Base-by-base conservation (phyloP, 106 monocot species). In the Gastrodia elata region DNA sequence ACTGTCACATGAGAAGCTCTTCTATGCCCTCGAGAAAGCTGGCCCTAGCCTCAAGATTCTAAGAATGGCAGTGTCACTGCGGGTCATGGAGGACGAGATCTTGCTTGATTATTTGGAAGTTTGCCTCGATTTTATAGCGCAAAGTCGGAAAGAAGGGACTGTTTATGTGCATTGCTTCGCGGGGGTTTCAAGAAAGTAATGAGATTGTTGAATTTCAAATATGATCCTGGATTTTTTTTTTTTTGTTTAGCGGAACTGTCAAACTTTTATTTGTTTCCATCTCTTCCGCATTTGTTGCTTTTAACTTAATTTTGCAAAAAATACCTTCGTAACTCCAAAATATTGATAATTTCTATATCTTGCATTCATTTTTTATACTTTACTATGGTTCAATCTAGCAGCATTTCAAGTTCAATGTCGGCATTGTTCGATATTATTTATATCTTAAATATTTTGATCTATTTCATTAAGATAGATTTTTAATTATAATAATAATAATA, bases 121-220 rank as follows among this genome's bases (percentile, higher is more conserved):
- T 4, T 92, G 97, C 68, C 75, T 98, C 71, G 91, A 93, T 65
- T 98, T 93, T 77, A 98, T 98, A 34, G 91, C 93, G 3, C 73
- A 72, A n/a, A 72, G 77, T 33, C 68, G 89, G 77, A 82, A 82
- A 68, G 85, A 82, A 28, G 91, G 88, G 2, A 73, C 79, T 1
- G 73, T 88, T 28, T 56, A 85, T 39, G 91, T 91, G 77, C 91
- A 91, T 76, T 91, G 91, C 77, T 91, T 91, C 68, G 91, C 91
- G 34, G 91, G 87, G 8, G 85, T 91, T 22, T 85, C 85, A 18
- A 88, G 91, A 83, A 88, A 88, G 87, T 87, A 87, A 71, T 7
- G 1, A 5, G 37, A 38, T 46, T 41, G 67, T 6, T 38, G 67
- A 36, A 7, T 6, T 67, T 38, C 32, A 0, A 2, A 61, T 30